phyloP scores from a whole-genome alignment of 163 green algal species.

The Chloromonas sp. region DNA sequence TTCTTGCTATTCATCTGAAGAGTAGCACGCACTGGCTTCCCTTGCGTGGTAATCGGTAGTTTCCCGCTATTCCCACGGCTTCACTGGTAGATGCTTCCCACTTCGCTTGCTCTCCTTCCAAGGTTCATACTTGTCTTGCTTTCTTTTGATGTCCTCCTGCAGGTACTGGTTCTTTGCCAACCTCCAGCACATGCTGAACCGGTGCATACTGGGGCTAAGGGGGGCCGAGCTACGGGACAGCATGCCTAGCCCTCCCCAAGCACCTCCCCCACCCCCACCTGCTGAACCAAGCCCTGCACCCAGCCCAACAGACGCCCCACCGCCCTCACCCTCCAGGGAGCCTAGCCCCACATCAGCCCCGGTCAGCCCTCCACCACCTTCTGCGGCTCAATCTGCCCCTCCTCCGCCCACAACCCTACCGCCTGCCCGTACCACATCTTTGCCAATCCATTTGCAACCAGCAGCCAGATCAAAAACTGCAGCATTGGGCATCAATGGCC shows the following conservation, averaged over 20 bases:
- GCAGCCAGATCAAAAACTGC: neutral
- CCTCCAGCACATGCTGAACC: slow-evolving; percentile 42
- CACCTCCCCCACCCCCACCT: neutral
- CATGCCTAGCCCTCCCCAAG: neutral
- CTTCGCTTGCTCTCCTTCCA: too few relatives aligned
- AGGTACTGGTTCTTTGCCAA: slow-evolving; percentile 58
- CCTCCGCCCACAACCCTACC: neutral
- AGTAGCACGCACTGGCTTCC: too few relatives aligned
- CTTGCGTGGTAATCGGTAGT: too few relatives aligned
- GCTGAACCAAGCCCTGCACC: neutral
- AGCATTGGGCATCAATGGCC: too few relatives aligned
- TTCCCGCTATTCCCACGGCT: too few relatives aligned
- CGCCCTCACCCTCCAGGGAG: neutral
- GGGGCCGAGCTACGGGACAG: neutral
- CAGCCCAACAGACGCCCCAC: neutral
- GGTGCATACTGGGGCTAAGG: slow-evolving; percentile 35
- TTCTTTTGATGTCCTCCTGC: neutral
- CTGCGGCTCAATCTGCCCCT: neutral
- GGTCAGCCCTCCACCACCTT: neutral
- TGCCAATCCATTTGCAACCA: neutral
- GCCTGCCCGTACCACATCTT: neutral
- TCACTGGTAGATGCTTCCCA: too few relatives aligned
- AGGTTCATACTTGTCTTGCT: too few relatives aligned
- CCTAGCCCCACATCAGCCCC: too few relatives aligned
- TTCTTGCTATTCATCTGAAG: too few relatives aligned